Percentiles rank a stretch among this genome's conserved stretches.
These are phyloP conservation scores for Phoma herbarum DNA, from an alignment of 2,329 filamentous ascomycete genomes.

Conservation along the genomic window DNA sequence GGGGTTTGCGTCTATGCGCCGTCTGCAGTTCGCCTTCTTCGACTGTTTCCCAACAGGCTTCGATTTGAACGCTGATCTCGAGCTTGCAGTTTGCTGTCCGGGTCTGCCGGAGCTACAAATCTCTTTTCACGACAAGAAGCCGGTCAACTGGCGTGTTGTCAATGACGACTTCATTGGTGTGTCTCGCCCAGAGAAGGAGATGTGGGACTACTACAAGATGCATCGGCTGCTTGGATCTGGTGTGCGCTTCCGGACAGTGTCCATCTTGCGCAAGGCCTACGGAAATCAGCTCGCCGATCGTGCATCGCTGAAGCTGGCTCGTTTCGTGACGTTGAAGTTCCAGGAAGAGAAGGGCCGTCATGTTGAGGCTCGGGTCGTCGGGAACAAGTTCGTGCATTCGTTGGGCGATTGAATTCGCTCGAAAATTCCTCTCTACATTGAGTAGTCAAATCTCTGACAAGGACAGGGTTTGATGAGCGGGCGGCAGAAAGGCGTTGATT, in stretches of 20 bases:
- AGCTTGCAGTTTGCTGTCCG: background rate
- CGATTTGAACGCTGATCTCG: background rate
- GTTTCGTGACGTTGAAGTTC: background rate
- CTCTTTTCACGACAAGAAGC: background rate
- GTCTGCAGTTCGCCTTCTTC: background rate
- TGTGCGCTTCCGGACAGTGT: background rate
- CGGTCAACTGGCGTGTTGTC: background rate
- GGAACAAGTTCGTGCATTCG: background rate
- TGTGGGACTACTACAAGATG: background rate
- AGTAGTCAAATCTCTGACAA: too few relatives aligned
- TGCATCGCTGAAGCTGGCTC: background rate
- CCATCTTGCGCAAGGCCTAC: background rate
- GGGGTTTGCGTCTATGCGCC: background rate
- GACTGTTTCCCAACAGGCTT: background rate
- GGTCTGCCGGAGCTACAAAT: background rate
- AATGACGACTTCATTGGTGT: too few relatives aligned
- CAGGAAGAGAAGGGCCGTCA: background rate
- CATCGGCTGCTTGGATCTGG: background rate
- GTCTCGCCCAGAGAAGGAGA: background rate
- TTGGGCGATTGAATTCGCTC: background rate
- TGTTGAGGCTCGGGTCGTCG: background rate
- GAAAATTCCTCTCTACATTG: background rate
- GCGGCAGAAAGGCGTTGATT: too few relatives aligned
- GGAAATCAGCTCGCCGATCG: background rate
- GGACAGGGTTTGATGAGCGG: too few relatives aligned